Evolutionary conservation across 2,329 filamentous ascomycete genomes (phyloP).

Genomic region (Aspergillus oerlinghausenensis): DNA sequence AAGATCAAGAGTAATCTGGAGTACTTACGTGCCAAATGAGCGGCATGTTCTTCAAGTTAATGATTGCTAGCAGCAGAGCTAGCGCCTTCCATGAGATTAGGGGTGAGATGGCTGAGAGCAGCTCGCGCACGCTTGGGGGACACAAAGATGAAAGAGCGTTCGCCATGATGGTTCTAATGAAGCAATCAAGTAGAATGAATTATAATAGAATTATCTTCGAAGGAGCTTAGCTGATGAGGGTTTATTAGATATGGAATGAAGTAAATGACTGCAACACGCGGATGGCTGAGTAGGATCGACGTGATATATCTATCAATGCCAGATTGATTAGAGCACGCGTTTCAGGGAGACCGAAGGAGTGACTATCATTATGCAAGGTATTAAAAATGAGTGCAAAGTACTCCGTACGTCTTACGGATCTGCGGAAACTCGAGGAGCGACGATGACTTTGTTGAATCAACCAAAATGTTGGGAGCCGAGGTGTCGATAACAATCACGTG

Average conservation of each 20-base stretch:
- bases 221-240: neutral
- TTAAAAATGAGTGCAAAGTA: neutral
- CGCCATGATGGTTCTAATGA: constrained; percentile 6
- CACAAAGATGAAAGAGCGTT: constrained; percentile 8
- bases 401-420: neutral
- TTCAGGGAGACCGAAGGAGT: neutral
- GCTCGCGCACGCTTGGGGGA: constrained; percentile 20
- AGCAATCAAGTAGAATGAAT: neutral
- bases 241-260: neutral
- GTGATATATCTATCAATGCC: neutral
- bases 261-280: neutral
- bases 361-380: neutral
- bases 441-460: neutral
- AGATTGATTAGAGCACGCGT: neutral
- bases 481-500: neutral
- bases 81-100: constrained; percentile 32
- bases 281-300: neutral
- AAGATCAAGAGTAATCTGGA: neutral
- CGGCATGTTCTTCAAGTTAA: constrained; percentile 37
- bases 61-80: constrained; percentile 32
- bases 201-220: neutral
- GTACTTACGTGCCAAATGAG: constrained; percentile 38
- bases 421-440: neutral
- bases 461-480: neutral
- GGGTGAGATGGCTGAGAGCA: constrained; percentile 16